Evolutionary conservation across 441 rosid genomes (phyloP).

Genomic region (Gossypium davidsonii): DNA sequence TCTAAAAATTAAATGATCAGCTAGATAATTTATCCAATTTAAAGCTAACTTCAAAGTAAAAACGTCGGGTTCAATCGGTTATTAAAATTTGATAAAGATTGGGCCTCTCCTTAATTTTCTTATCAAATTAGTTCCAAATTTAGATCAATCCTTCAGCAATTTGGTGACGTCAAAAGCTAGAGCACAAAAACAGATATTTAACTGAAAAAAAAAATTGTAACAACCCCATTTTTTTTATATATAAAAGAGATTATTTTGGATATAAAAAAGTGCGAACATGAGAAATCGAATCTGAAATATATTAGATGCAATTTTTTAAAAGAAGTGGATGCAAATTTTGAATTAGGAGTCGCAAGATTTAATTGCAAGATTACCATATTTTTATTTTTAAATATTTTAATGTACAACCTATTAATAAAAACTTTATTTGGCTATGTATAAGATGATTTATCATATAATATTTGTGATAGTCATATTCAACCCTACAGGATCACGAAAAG

Average conservation of each 20-base stretch:
- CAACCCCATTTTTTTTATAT: background rate
- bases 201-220: background rate
- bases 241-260: no score
- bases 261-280: no score
- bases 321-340: no score
- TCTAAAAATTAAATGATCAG: no score
- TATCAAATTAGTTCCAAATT: background rate
- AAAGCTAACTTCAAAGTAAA: no score
- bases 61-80: background rate
- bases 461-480: background rate
- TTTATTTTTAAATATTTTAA: no score
- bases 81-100: background rate
- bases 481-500: background rate
- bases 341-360: no score
- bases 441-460: background rate
- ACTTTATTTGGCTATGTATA: background rate
- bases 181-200: background rate
- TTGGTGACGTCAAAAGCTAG: background rate
- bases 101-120: background rate
- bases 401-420: no score
- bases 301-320: no score
- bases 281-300: no score
- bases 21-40: no score
- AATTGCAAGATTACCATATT: no score
- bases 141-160: background rate